A percentile compares a stretch with the other conserved stretches of the same genome.
phyloP scores from a whole-genome alignment of 2,329 filamentous ascomycete genomes.

The Colletotrichum paranaense region DNA sequence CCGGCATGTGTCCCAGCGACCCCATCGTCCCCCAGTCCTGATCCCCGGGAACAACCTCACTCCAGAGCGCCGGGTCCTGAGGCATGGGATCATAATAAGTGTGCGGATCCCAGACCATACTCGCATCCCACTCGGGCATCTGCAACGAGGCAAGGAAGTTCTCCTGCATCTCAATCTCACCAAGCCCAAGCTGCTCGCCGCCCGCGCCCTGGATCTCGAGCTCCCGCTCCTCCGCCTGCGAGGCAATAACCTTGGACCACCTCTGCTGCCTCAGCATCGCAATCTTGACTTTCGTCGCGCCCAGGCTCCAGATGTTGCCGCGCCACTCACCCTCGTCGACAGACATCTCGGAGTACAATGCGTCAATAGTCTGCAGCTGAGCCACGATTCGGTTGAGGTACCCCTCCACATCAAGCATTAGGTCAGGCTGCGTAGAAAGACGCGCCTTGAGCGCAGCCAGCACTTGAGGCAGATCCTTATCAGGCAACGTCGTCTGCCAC shows the following conservation, averaged over 20 bases:
- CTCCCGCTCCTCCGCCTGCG: background rate
- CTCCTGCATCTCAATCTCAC: slow-evolving; percentile 10
- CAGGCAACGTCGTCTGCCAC: background rate
- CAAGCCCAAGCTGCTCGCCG: background rate
- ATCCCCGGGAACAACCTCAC: background rate
- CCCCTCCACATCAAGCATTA: slow-evolving; percentile 56
- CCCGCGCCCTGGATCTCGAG: background rate
- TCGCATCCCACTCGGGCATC: background rate
- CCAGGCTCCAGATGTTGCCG: slow-evolving; percentile 61
- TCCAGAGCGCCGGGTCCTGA: background rate
- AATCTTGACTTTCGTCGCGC: slow-evolving; percentile 58
- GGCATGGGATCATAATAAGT: background rate
- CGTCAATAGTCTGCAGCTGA: slow-evolving; percentile 57
- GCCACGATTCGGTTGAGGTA: slow-evolving; percentile 54
- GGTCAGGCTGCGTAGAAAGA: slow-evolving; percentile 55
- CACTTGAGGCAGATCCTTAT: slow-evolving; percentile 47
- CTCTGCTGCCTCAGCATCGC: slow-evolving; percentile 58
- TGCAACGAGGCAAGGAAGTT: background rate
- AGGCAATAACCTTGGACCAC: slow-evolving; percentile 58
- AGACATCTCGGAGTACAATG: slow-evolving; percentile 45
- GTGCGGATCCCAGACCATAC: background rate
- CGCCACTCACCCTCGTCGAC: slow-evolving; percentile 49
- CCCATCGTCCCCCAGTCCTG: background rate
- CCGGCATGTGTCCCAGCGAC: background rate
- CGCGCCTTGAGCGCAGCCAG: slow-evolving; percentile 54